Evolutionary conservation across 148 eudicot genomes (phyloP).

Genomic region (Camellia granthamiana): DNA sequence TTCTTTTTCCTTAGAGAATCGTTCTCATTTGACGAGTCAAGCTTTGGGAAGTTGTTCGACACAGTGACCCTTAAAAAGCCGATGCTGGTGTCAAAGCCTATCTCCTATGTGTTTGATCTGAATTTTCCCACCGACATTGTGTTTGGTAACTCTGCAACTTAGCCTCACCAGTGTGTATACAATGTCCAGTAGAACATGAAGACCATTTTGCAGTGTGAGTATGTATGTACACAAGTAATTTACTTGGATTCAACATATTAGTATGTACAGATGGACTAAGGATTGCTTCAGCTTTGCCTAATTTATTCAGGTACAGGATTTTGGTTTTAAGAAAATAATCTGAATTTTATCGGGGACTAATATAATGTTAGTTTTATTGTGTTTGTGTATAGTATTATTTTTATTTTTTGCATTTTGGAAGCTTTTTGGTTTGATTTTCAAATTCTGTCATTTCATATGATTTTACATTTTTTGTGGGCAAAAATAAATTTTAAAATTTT

Average conservation of each 20-base stretch:
- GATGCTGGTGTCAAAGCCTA: constrained; percentile 49
- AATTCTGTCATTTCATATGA: no score
- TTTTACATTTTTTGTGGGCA: no score
- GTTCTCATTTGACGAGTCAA: constrained; percentile 63
- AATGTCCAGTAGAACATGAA: not conserved
- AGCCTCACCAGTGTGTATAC: constrained; percentile 20
- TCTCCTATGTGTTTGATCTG: constrained; percentile 60
- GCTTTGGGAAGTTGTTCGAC: constrained; percentile 62
- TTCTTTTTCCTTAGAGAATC: constrained; percentile 73
- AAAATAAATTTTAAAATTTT: no score
- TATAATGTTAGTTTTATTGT: not conserved
- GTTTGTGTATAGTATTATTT: not conserved
- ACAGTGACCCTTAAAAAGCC: constrained; percentile 41
- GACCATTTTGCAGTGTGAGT: not conserved
- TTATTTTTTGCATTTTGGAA: no score
- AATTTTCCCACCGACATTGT: constrained; percentile 49
- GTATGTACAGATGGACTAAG: no score
- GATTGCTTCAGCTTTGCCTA: not conserved
- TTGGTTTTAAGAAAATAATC: not conserved
- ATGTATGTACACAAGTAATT: not conserved
- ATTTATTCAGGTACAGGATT: not conserved
- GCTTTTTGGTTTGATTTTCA: no score
- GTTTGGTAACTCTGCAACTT: constrained; percentile 31
- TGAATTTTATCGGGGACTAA: not conserved
- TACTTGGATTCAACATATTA: not conserved